phyloP scores from a whole-genome alignment of 2,329 filamentous ascomycete species.

The Alternaria postmessia region DNA sequence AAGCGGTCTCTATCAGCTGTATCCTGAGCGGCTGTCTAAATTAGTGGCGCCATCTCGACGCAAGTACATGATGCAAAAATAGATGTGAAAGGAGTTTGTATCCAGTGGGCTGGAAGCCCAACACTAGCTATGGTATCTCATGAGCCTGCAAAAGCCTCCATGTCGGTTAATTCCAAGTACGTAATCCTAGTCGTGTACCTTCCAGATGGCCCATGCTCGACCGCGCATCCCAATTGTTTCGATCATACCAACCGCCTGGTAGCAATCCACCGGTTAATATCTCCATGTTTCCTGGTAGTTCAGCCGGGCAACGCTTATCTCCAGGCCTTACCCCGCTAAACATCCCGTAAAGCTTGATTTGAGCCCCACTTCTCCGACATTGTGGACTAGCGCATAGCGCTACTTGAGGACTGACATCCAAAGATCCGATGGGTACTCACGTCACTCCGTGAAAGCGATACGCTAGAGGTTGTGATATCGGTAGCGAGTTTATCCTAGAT shows the following conservation, averaged over 20 bases:
- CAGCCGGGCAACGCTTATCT: constrained; percentile 1
- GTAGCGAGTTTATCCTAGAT: neutral
- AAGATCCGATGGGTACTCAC: neutral
- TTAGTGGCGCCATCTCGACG: no score
- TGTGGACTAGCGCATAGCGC: neutral
- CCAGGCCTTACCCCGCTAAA: neutral
- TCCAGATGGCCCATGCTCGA: no score
- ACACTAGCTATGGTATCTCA: no score
- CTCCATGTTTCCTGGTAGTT: neutral
- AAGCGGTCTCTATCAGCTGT: no score
- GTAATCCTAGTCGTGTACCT: no score
- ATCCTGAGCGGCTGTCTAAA: no score
- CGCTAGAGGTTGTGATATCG: neutral
- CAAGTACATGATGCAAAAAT: no score
- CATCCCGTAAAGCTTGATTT: constrained; percentile 1
- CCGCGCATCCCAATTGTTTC: no score
- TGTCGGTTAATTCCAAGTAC: no score
- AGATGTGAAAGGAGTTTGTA: no score
- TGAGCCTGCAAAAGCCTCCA: no score
- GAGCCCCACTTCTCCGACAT: neutral
- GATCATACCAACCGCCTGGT: neutral
- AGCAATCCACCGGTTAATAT: constrained; percentile 3
- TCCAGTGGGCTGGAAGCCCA: neutral
- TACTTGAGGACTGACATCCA: neutral
- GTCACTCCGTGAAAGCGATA: neutral